Percentiles rank a stretch among this genome's conserved stretches.
Evolutionary conservation across 1,139 yeast species (phyloP).

Genomic region (Dujonia santamariae): DNA sequence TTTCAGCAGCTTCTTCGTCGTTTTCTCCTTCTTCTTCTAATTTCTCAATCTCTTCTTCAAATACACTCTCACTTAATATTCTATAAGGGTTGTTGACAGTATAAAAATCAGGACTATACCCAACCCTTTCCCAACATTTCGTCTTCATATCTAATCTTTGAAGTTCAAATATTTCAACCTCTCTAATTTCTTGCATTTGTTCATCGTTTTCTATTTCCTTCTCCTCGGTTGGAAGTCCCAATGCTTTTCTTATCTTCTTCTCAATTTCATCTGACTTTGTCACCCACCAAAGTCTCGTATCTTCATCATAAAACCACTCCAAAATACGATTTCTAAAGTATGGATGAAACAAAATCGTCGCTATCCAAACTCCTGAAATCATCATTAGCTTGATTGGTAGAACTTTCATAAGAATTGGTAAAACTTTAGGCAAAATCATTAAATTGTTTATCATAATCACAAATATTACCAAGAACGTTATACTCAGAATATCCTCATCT

Average conservation of each 20-base stretch:
- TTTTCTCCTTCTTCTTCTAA: conserved; percentile 9
- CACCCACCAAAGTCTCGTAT: conserved; percentile 49
- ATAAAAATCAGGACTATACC: conserved; percentile 55
- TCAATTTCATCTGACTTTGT: conserved; percentile 48
- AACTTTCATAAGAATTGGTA: conserved; percentile 23
- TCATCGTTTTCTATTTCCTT: not conserved
- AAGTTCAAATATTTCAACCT: conserved; percentile 69
- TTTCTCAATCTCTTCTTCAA: too few relatives aligned
- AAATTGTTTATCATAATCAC: conserved; percentile 26
- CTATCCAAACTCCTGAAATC: conserved; percentile 50
- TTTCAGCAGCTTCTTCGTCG: conserved; percentile 16
- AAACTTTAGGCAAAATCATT: conserved; percentile 28
- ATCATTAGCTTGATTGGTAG: conserved; percentile 31
- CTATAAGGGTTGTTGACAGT: conserved; percentile 37
- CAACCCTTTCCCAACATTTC: conserved; percentile 59
- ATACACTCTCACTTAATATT: conserved; percentile 12
- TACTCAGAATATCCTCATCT: conserved; percentile 61
- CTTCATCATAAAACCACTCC: conserved; percentile 52
- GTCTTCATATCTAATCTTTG: conserved; percentile 51
- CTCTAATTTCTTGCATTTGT: conserved; percentile 22
- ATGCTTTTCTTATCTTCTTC: conserved; percentile 11
- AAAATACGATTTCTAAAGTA: conserved; percentile 41
- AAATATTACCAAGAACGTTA: conserved; percentile 41
- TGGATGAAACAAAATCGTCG: conserved; percentile 54
- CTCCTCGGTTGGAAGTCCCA: conserved; percentile 1